Evolutionary conservation across 768 basidiomycete genomes (phyloP).

Genomic region (Heimioporus sp.): DNA sequence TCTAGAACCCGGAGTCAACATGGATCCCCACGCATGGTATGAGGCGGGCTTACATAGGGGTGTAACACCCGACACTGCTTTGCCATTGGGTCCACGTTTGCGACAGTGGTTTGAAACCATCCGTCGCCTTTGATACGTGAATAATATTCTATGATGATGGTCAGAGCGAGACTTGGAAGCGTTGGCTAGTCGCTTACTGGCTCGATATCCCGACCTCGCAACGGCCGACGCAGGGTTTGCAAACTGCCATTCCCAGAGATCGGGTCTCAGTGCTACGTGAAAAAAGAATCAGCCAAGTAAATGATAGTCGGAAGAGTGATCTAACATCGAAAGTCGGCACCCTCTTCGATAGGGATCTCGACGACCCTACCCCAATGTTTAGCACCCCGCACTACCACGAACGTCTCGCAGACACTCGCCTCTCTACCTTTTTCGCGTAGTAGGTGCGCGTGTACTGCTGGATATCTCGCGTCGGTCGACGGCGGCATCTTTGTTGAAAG

Average conservation of each 20-base stretch:
- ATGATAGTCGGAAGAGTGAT: neutral
- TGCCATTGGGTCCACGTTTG: slow-evolving; percentile 75
- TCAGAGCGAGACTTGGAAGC: neutral
- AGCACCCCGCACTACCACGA: neutral
- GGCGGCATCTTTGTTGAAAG: slow-evolving; percentile 49
- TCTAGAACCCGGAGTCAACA: slow-evolving; percentile 37
- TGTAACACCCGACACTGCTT: slow-evolving; percentile 73
- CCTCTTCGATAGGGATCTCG: slow-evolving; percentile 51
- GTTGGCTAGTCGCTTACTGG: slow-evolving; percentile 35
- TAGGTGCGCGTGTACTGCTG: slow-evolving; percentile 69
- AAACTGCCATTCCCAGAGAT: slow-evolving; percentile 58
- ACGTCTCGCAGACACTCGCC: slow-evolving; percentile 38
- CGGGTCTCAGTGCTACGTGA: slow-evolving; percentile 31
- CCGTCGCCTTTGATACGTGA: slow-evolving; percentile 55
- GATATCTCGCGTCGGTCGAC: slow-evolving; percentile 43
- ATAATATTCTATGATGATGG: slow-evolving; percentile 42
- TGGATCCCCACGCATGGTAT: neutral
- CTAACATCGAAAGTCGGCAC: slow-evolving; percentile 68
- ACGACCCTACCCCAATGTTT: slow-evolving; percentile 44
- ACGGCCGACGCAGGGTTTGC: slow-evolving; percentile 58
- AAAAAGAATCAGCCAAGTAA: neutral
- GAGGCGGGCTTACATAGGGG: slow-evolving; percentile 49
- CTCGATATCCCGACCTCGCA: slow-evolving; percentile 49
- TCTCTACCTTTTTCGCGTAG: slow-evolving; percentile 49
- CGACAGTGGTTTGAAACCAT: slow-evolving; percentile 73